Percentiles rank a stretch among this genome's conserved stretches.
These are phyloP conservation scores for Fusarium musae DNA, from an alignment of 2,329 filamentous ascomycete species.

Conservation along the genomic window DNA sequence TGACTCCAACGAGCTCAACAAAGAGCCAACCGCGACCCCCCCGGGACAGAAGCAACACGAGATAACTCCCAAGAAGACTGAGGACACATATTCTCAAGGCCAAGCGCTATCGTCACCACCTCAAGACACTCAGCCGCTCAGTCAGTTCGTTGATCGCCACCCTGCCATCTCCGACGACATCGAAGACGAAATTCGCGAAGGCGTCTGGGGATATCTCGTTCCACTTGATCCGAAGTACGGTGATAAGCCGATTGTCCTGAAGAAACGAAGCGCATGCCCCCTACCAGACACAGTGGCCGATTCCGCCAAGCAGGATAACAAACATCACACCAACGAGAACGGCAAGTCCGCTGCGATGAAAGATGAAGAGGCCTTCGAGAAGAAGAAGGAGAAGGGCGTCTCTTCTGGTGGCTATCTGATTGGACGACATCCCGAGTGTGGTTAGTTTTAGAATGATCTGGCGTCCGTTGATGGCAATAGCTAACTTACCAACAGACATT, in stretches of 20 bases:
- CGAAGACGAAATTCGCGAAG: constrained; percentile 82
- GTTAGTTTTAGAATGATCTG: constrained; percentile 61
- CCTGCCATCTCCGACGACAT: constrained; percentile 81
- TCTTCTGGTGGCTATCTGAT: constrained; percentile 88
- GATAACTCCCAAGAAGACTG: constrained; percentile 60
- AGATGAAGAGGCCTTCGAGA: constrained; percentile 70
- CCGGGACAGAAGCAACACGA: constrained; percentile 69
- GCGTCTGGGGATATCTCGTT: constrained; percentile 95
- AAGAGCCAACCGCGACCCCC: constrained; percentile 78
- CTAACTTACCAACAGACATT: constrained; percentile 63
- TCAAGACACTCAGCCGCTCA: constrained; percentile 68
- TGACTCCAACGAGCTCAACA: constrained; percentile 68
- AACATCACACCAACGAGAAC: constrained; percentile 54
- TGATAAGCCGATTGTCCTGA: constrained; percentile 76
- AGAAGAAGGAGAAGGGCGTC: constrained; percentile 68
- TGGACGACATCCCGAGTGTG: constrained; percentile 92
- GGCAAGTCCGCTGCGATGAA: constrained; percentile 60
- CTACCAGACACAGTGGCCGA: constrained; percentile 59
- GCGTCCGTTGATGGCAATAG: constrained; percentile 7
- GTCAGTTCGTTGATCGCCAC: constrained; percentile 80
- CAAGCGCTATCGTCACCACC: constrained; percentile 69
- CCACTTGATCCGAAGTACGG: constrained; percentile 78
- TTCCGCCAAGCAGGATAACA: constrained; percentile 51
- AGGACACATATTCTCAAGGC: constrained; percentile 59
- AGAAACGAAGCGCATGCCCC: constrained; percentile 77